Percentiles rank a stretch among this genome's conserved stretches.
Conservation (phyloP, 1,284 basidiomycete species). For the Calocybe gambosa region DNA sequence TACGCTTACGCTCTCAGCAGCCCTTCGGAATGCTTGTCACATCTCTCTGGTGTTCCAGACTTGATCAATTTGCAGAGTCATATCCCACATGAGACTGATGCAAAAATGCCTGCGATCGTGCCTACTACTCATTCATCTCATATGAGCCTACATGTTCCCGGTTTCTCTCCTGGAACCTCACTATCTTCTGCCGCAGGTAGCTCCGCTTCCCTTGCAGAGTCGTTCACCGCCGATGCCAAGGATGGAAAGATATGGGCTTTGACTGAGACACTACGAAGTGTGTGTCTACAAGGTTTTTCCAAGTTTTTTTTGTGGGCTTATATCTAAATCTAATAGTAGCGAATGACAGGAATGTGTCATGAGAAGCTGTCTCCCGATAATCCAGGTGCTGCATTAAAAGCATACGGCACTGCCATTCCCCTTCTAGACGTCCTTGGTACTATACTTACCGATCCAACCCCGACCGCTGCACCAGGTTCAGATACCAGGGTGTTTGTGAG, state of each 20-base stretch:
- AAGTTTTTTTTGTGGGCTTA: neutral
- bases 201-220: constrained; percentile 34
- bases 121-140: constrained; percentile 16
- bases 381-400: constrained; percentile 40
- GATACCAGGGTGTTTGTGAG: constrained; percentile 48
- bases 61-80: constrained; percentile 43
- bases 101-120: constrained; percentile 36
- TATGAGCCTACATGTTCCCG: constrained; percentile 24
- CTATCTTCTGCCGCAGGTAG: constrained; percentile 44
- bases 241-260: constrained; percentile 64
- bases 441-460: constrained; percentile 30
- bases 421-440: constrained; percentile 50
- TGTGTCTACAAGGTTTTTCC: constrained; percentile 61
- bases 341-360: constrained; percentile 37
- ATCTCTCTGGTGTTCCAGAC: constrained; percentile 53
- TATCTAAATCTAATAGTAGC: neutral
- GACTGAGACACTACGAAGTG: constrained; percentile 55
- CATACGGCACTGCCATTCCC: constrained; percentile 50
- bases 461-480: constrained; percentile 25
- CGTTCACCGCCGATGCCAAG: constrained; percentile 42
- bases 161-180: constrained; percentile 28
- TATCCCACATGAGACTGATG: constrained; percentile 37
- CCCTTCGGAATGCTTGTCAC: constrained; percentile 54
- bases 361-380: constrained; percentile 44
- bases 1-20: constrained; percentile 70